Base-by-base conservation (phyloP, 148 eudicot species). In the Drosera capensis region DNA sequence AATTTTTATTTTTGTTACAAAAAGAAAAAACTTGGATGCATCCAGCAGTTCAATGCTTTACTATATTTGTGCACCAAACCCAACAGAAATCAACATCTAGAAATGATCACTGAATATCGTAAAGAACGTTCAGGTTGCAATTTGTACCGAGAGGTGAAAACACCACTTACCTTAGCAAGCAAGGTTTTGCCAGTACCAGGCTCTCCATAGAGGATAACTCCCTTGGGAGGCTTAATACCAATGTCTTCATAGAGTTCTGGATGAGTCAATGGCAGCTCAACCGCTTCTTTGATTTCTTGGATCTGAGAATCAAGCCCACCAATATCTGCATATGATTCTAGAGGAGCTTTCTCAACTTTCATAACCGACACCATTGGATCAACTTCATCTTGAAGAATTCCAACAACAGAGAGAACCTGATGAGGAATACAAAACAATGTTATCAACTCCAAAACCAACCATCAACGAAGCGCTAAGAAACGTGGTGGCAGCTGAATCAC, bases 171-270 rank as follows among this genome's bases (percentile, higher is more conserved):
- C 66, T 66, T 66, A 24, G 76, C 76, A 11, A 71, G 54, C 47
- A 71, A 46, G 45, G 72, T 71, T 40, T 71, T 71, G 42, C 77
- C 69, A 5, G 69, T 71, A 5, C 77, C 77, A 43, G 77, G 72
- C 45, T 59, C 68, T 3, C 77, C 77, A 50, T 71, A 71, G 40
- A 62, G 40, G 45, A 71, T 57, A 18, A 71, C 68, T 0, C 72
- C 76, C 30, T 64, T 64, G 8, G 72, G 76, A 14, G 72, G 76
- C 46, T 34, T 64, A 20, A 71, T 66, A 20, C 75, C 75, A 46
- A 71, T 65, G 45, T 71, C 64, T 44, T 60, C 67, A 40, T 60
- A 71, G 39, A 59, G 40, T 49, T 71, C 75, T 45, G 67, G 75
- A 51, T 71, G 75, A 58, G 68, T 66, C 18, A 66, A 54, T 30